These are phyloP conservation scores for Pseudisothecium myosuroides DNA, from an alignment of 225 moss, liverwort and hornwort genomes.

Conservation along the genomic window DNA sequence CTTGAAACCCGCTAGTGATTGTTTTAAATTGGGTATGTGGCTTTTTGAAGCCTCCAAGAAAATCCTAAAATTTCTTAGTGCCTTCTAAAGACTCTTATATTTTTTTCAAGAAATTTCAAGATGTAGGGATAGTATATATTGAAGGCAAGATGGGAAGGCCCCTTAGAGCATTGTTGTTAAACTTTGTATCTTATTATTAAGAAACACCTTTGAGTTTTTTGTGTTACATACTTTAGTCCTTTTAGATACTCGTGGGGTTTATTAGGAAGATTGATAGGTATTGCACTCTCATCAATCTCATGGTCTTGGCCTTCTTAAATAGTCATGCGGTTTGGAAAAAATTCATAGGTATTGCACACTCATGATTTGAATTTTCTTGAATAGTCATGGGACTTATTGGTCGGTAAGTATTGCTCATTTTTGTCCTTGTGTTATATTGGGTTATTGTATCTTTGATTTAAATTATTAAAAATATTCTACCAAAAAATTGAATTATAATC, in stretches of 20 bases:
- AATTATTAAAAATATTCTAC: no score
- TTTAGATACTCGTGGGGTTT: no score
- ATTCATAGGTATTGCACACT: neutral
- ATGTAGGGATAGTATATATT: neutral
- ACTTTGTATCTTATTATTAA: neutral
- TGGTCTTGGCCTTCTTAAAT: no score
- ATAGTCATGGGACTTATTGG: neutral
- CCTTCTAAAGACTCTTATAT: neutral
- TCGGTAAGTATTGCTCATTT: neutral
- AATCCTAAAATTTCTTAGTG: neutral
- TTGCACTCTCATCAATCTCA: no score
- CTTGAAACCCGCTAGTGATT: neutral
- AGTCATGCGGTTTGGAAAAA: no score
- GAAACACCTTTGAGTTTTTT: neutral
- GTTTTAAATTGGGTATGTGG: neutral
- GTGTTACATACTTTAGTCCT: neutral
- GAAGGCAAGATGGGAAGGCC: neutral
- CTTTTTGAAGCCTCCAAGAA: neutral
- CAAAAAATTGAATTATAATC: no score
- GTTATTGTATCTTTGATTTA: no score
- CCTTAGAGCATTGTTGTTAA: neutral
- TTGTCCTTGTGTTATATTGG: no score
- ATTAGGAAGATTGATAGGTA: neutral
- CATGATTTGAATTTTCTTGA: fast-evolving
- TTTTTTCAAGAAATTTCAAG: no score